These are phyloP conservation scores for Nicotiana paniculata DNA, from an alignment of 257 asterid genomes.

Conservation along the genomic window DNA sequence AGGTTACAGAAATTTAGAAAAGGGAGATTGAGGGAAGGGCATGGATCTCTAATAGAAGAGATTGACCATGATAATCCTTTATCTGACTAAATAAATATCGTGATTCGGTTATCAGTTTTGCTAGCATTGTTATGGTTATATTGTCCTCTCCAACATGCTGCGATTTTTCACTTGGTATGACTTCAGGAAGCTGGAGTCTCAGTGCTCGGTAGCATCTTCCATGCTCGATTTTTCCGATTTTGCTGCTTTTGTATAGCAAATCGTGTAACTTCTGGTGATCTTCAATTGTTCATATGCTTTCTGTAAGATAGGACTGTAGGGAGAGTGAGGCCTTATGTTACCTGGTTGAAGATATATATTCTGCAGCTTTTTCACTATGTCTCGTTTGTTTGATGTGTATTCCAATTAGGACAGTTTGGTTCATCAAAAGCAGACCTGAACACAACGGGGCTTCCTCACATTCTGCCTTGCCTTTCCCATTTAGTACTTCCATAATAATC, in stretches of 20 bases:
- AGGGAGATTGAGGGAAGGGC: constrained; percentile 19
- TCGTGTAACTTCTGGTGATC: constrained; percentile 1
- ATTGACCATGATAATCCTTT: constrained; percentile 34
- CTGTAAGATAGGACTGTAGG: not conserved
- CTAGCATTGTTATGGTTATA: constrained; percentile 3
- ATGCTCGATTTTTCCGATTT: not conserved
- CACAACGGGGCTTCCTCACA: not conserved
- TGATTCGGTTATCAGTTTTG: constrained; percentile 9
- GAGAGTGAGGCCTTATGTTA: not conserved
- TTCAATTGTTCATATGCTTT: constrained; percentile 16
- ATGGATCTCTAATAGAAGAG: constrained; percentile 27
- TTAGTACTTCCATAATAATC: too few species aligned
- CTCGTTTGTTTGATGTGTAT: not conserved
- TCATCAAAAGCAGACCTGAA: not conserved
- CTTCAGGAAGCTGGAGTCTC: not conserved
- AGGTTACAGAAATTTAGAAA: constrained; percentile 17
- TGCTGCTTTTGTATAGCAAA: constrained; percentile 19
- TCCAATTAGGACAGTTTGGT: not conserved
- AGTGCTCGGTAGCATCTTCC: not conserved
- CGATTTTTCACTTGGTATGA: not conserved
- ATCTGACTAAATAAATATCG: constrained; percentile 33
- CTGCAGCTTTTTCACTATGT: not conserved
- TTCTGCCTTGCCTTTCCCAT: not conserved
- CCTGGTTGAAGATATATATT: not conserved
- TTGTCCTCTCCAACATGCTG: not conserved